Percentiles rank a stretch among this genome's conserved stretches.
phyloP scores from a whole-genome alignment of 2,329 filamentous ascomycete species.

The Kalmusia sp. region DNA sequence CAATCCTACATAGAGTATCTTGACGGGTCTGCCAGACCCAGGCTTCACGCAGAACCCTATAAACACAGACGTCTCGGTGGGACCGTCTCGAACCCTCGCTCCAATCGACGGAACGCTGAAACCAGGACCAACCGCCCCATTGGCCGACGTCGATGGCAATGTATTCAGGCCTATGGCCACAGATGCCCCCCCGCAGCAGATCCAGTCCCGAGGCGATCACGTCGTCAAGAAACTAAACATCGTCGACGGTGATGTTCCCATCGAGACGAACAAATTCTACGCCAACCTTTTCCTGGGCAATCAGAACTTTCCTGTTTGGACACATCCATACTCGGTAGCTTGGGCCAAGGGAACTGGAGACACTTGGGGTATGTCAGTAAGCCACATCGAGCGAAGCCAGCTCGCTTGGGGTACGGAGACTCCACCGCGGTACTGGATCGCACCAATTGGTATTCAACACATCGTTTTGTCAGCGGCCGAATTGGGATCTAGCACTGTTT shows the following conservation, averaged over 20 bases:
- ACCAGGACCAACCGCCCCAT: conserved; percentile 32
- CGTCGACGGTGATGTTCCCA: conserved; percentile 51
- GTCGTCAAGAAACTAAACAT: conserved; percentile 49
- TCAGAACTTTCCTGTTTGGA: conserved; percentile 73
- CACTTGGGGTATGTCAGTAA: conserved; percentile 80
- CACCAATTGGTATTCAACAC: conserved; percentile 83
- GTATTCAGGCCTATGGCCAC: conserved; percentile 53
- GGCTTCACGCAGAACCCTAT: conserved; percentile 37
- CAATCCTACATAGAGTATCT: conserved; percentile 28
- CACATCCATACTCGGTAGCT: conserved; percentile 65
- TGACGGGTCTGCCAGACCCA: conserved; percentile 39
- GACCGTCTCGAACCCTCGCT: conserved; percentile 27
- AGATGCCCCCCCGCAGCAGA: conserved; percentile 47
- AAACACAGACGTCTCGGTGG: conserved; percentile 23
- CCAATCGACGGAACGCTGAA: conserved; percentile 37
- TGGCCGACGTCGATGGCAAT: conserved; percentile 26
- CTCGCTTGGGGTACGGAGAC: conserved; percentile 55
- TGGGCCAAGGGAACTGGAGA: conserved; percentile 60
- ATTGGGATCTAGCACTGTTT: conserved; percentile 66
- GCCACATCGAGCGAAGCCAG: conserved; percentile 75
- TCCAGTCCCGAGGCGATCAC: conserved; percentile 48
- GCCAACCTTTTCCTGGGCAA: conserved; percentile 80
- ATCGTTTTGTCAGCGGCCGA: conserved; percentile 82
- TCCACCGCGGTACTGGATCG: conserved; percentile 75
- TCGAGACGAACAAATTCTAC: conserved; percentile 76